Conservation (phyloP, 352 stramenopile genomes). For the Stramenopiles sp. region DNA sequence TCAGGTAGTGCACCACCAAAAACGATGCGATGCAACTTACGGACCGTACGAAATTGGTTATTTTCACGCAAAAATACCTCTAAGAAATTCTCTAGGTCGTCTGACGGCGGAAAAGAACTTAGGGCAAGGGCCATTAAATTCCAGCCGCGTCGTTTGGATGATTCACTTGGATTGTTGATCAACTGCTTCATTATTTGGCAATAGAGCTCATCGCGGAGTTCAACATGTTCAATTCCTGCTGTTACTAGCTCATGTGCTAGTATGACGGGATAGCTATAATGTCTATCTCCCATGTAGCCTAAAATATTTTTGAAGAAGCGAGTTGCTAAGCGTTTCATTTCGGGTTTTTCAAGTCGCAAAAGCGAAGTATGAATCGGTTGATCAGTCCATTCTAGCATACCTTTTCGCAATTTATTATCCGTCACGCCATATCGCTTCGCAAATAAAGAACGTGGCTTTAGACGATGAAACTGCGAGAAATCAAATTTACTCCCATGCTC, state of each 20-base stretch:
- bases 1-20: too few species aligned
- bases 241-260: slow-evolving; percentile 29
- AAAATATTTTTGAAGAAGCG: slow-evolving; percentile 38
- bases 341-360: slow-evolving; percentile 24
- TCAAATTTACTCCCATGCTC: slow-evolving; percentile 2
- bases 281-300: slow-evolving; percentile 38
- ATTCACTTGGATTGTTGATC: slow-evolving; percentile 28
- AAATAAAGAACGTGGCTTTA: slow-evolving; percentile 13
- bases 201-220: slow-evolving; percentile 34
- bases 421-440: slow-evolving; percentile 16
- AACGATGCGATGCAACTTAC: not conserved
- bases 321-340: slow-evolving; percentile 26
- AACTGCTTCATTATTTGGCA: slow-evolving; percentile 43
- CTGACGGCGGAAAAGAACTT: slow-evolving; percentile 30
- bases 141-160: slow-evolving; percentile 27
- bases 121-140: slow-evolving; percentile 33
- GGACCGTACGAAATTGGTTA: slow-evolving; percentile 13
- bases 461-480: slow-evolving; percentile 19
- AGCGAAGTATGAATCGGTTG: slow-evolving; percentile 33
- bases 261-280: slow-evolving; percentile 14
- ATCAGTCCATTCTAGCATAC: slow-evolving; percentile 19
- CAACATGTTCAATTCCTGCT: slow-evolving; percentile 17
- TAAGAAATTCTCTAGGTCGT: slow-evolving; percentile 34
- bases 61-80: slow-evolving; percentile 29
- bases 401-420: slow-evolving; percentile 20